Evolutionary conservation across 768 basidiomycete genomes (phyloP).

Genomic region (Termitomyces sp.): DNA sequence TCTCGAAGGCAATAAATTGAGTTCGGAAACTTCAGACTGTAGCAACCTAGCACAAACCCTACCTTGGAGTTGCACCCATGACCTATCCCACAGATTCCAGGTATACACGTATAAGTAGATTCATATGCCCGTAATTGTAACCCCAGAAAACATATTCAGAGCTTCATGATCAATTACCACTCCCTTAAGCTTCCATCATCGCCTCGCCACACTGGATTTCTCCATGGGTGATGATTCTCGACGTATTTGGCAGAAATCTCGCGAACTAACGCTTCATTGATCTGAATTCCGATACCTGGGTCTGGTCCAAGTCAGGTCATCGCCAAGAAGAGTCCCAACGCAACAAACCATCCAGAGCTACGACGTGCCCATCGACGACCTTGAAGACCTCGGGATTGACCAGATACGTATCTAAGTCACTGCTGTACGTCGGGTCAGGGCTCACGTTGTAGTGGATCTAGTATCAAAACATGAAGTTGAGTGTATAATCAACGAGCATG

Average conservation of each 20-base stretch:
- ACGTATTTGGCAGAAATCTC: slow-evolving; percentile 29
- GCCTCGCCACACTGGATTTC: slow-evolving; percentile 54
- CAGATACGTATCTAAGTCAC: slow-evolving; percentile 62
- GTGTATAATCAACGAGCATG: background rate
- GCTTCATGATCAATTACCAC: slow-evolving; percentile 40
- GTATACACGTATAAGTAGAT: too few relatives aligned
- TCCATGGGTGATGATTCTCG: slow-evolving; percentile 42
- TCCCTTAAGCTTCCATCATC: slow-evolving; percentile 51
- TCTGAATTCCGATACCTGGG: slow-evolving; percentile 57
- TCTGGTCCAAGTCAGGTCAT: slow-evolving; percentile 6
- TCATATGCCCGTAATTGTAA: too few relatives aligned
- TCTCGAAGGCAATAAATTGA: too few relatives aligned
- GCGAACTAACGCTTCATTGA: slow-evolving; percentile 55
- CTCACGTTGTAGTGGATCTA: slow-evolving; percentile 65
- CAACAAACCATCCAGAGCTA: slow-evolving; percentile 34
- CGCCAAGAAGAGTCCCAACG: background rate
- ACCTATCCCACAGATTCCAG: too few relatives aligned
- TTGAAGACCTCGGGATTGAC: slow-evolving; percentile 47
- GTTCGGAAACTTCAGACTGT: too few relatives aligned
- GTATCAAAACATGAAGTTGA: background rate
- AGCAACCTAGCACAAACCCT: too few relatives aligned
- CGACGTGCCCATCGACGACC: slow-evolving; percentile 49
- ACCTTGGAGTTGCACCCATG: too few relatives aligned
- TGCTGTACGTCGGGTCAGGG: slow-evolving; percentile 21
- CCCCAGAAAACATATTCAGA: too few relatives aligned